These are phyloP conservation scores for Steccherinum ochraceum DNA, from an alignment of 768 basidiomycete species.

Conservation along the genomic window DNA sequence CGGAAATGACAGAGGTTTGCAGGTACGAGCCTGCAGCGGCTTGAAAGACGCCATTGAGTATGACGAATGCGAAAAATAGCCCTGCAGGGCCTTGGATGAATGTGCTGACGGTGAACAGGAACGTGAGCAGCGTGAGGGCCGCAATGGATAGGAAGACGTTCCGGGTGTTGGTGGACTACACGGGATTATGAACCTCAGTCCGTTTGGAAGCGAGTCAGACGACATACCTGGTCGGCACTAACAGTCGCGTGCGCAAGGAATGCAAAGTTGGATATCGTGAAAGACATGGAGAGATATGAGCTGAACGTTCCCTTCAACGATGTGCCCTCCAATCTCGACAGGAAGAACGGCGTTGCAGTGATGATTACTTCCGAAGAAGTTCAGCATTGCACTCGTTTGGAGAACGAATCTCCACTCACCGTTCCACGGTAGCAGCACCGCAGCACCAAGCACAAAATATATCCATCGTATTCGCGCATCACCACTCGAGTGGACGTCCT, in stretches of 20 bases:
- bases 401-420: conserved; percentile 53
- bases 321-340: conserved; percentile 60
- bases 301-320: conserved; percentile 42
- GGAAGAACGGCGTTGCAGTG: conserved; percentile 78
- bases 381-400: background rate
- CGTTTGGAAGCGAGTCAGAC: background rate
- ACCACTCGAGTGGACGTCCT: conserved; percentile 19
- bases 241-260: conserved; percentile 72
- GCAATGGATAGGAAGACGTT: conserved; percentile 48
- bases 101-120: conserved; percentile 61
- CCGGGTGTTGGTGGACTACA: conserved; percentile 53
- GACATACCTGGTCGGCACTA: conserved; percentile 58
- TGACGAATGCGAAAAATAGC: conserved; percentile 58
- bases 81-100: conserved; percentile 47
- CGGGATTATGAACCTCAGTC: conserved; percentile 1
- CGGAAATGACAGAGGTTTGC: conserved; percentile 69
- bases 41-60: conserved; percentile 54
- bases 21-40: conserved; percentile 66
- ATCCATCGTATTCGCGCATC: conserved; percentile 52
- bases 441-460: conserved; percentile 70
- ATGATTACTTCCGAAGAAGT: conserved; percentile 60
- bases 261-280: conserved; percentile 57
- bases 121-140: conserved; percentile 45
- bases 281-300: conserved; percentile 39
- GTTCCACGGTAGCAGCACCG: conserved; percentile 85